These are phyloP conservation scores for Clonostachys chloroleuca DNA, from an alignment of 2,329 filamentous ascomycete species.

Conservation along the genomic window DNA sequence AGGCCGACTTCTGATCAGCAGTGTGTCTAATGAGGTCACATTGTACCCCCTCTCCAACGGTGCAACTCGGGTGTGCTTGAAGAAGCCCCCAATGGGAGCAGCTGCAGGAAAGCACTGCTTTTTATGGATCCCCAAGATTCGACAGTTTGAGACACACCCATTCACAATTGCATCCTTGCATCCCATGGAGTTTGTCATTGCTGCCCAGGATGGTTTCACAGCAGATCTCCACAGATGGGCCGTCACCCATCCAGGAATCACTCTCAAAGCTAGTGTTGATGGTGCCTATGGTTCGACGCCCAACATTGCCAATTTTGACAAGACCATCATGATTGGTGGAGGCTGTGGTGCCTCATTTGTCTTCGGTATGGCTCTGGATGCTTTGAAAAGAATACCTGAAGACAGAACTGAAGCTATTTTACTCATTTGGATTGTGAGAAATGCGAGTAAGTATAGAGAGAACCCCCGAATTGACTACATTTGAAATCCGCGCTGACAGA, in stretches of 20 bases:
- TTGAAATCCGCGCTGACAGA: constrained; percentile 1
- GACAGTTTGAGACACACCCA: constrained; percentile 55
- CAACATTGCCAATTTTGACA: constrained; percentile 45
- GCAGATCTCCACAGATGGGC: constrained; percentile 48
- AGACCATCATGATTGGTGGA: constrained; percentile 54
- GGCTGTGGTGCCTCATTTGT: constrained; percentile 58
- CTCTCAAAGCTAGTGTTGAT: constrained; percentile 47
- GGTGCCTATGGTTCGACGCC: constrained; percentile 56
- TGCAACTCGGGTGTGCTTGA: constrained; percentile 49
- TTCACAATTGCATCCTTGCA: constrained; percentile 54
- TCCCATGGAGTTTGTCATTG: constrained; percentile 54
- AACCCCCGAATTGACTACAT: neutral
- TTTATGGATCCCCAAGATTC: constrained; percentile 57
- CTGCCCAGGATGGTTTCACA: constrained; percentile 56
- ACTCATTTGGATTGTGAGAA: constrained; percentile 34
- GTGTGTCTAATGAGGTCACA: constrained; percentile 44
- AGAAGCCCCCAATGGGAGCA: constrained; percentile 39
- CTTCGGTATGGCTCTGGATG: constrained; percentile 29
- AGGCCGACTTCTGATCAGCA: constrained; percentile 34
- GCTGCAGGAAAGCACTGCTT: constrained; percentile 58
- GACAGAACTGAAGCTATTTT: constrained; percentile 17
- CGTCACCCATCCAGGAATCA: constrained; percentile 37
- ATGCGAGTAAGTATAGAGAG: constrained; percentile 21
- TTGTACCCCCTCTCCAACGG: constrained; percentile 49
- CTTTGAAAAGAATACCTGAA: constrained; percentile 18